These are phyloP conservation scores for Symmetrospora coprosmae DNA, from an alignment of 768 basidiomycete genomes.

Conservation along the genomic window DNA sequence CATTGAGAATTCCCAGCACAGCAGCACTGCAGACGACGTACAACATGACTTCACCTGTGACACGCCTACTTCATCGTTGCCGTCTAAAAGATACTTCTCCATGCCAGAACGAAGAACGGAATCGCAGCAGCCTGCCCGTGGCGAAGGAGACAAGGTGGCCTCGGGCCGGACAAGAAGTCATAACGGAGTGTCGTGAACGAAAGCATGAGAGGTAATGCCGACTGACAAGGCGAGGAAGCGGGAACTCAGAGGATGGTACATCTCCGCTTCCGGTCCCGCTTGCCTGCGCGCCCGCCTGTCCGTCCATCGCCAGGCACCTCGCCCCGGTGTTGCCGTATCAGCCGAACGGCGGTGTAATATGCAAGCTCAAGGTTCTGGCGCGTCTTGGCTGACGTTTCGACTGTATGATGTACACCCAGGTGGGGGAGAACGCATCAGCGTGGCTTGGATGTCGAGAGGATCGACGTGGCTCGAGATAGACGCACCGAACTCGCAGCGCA, in stretches of 20 bases:
- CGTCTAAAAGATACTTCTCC: no score
- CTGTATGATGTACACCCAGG: conserved; percentile 28
- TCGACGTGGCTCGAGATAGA: neutral
- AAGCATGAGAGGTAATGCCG: neutral
- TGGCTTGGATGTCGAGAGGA: no score
- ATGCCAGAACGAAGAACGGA: no score
- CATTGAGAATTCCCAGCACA: no score
- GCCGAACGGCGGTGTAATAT: conserved; percentile 45
- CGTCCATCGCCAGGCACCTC: neutral
- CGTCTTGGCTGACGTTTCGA: conserved; percentile 94
- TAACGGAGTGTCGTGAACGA: conserved; percentile 1
- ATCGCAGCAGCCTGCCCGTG: no score
- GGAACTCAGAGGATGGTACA: conserved; percentile 21
- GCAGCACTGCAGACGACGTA: no score
- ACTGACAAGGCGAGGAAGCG: neutral
- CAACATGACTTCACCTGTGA: no score
- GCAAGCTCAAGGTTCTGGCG: conserved; percentile 79
- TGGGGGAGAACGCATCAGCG: neutral
- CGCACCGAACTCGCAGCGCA: conserved; percentile 65
- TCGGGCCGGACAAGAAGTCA: neutral
- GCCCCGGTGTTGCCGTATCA: conserved; percentile 15
- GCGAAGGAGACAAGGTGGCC: no score
- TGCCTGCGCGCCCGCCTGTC: no score
- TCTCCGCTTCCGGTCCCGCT: conserved; percentile 10
- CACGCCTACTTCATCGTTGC: no score